Percentiles rank a stretch among this genome's conserved stretches.
phyloP scores from a whole-genome alignment of 2,329 filamentous ascomycete species.

The Bipolaris victoriae region DNA sequence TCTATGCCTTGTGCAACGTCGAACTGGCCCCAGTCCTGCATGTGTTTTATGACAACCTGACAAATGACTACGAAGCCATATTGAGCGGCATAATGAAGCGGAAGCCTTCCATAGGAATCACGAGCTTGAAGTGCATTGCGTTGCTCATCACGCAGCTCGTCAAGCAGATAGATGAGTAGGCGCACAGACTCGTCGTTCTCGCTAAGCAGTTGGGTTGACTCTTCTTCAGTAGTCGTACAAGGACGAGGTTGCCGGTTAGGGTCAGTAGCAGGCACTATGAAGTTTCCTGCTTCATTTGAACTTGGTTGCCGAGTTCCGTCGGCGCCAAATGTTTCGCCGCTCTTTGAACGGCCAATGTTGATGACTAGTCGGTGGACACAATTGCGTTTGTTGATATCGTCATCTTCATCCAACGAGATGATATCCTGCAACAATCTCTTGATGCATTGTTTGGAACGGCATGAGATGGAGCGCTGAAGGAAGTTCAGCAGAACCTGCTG shows the following conservation, averaged over 20 bases:
- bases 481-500: slow-evolving; percentile 79
- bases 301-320: slow-evolving; percentile 60
- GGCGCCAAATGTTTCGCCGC: slow-evolving; percentile 54
- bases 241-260: slow-evolving; percentile 67
- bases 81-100: slow-evolving; percentile 91
- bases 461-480: slow-evolving; percentile 76
- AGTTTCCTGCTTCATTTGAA: slow-evolving; percentile 67
- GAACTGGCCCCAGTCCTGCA: slow-evolving; percentile 89
- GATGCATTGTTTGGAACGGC: slow-evolving; percentile 72
- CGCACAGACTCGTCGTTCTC: slow-evolving; percentile 78
- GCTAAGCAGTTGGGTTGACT: slow-evolving; percentile 64
- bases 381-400: slow-evolving; percentile 93
- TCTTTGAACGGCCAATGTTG: slow-evolving; percentile 79
- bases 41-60: slow-evolving; percentile 81
- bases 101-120: slow-evolving; percentile 82
- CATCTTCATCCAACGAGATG: slow-evolving; percentile 77
- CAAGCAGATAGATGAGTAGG: slow-evolving; percentile 68
- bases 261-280: slow-evolving; percentile 78
- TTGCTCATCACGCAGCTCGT: slow-evolving; percentile 71
- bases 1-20: slow-evolving; percentile 86
- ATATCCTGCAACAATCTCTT: slow-evolving; percentile 72
- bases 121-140: slow-evolving; percentile 68
- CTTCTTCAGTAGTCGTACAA: slow-evolving; percentile 70
- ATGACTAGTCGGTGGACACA: slow-evolving; percentile 93
- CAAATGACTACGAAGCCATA: slow-evolving; percentile 94